Percentiles rank a stretch among this genome's conserved stretches.
phyloP scores from a whole-genome alignment of 495 filamentous ascomycete species.

The Talaromyces liani region DNA sequence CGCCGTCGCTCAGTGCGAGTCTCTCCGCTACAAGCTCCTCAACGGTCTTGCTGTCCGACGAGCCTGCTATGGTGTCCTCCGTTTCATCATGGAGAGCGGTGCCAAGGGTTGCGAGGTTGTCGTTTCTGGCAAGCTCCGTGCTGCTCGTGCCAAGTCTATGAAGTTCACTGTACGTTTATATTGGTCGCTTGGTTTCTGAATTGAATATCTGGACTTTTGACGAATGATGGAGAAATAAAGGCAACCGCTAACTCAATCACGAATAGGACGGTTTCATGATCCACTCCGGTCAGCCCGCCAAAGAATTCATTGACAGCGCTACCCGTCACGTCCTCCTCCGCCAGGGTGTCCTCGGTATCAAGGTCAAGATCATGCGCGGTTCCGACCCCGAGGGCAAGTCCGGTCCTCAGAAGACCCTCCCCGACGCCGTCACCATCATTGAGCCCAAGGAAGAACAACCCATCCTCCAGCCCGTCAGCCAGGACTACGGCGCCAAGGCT shows the following conservation, averaged over 20 bases:
- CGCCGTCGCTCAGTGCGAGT: constrained; percentile 99
- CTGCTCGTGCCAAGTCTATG: constrained; percentile 99
- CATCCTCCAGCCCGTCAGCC: constrained; percentile 85
- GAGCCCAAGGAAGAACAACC: constrained; percentile 98
- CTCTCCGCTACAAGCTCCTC: constrained; percentile 97
- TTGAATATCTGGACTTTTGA: neutral
- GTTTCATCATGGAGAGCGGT: constrained; percentile 99
- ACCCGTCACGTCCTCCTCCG: constrained; percentile 98
- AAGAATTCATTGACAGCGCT: constrained; percentile 98
- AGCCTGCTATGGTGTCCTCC: constrained; percentile 98
- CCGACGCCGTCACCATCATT: constrained; percentile 97
- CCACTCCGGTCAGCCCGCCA: constrained; percentile 98
- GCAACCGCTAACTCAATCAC: constrained; percentile 8
- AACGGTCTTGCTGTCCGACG: constrained; percentile 96
- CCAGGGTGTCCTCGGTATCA: constrained; percentile 99
- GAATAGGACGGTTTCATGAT: constrained; percentile 98
- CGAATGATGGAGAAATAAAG: constrained; percentile 4
- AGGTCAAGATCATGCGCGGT: constrained; percentile 99
- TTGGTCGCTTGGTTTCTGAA: neutral
- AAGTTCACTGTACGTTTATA: constrained; percentile 82
- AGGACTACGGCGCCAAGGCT: constrained; percentile 98
- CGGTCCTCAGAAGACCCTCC: constrained; percentile 91
- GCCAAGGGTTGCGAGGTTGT: constrained; percentile 99
- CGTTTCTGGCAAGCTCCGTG: constrained; percentile 95
- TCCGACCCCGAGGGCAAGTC: constrained; percentile 98